A percentile compares a stretch with the other conserved stretches of the same genome.
phyloP scores from a whole-genome alignment of 2,329 filamentous ascomycete species.

The Pyrenochaeta sp. region DNA sequence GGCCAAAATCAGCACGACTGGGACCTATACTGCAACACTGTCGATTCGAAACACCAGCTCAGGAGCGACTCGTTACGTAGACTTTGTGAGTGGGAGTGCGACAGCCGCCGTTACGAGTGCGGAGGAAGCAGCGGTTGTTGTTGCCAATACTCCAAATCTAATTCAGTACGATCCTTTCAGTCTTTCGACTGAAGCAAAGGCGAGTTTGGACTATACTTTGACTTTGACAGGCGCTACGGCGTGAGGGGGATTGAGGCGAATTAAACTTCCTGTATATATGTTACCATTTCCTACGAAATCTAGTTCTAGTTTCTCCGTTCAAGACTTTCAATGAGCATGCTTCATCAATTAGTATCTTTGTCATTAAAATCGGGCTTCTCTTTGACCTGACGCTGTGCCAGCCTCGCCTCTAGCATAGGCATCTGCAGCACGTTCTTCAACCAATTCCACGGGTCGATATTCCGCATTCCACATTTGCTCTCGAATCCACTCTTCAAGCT shows the following conservation, averaged over 20 bases:
- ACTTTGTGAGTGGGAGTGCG: conserved; percentile 16
- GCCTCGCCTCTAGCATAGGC: conserved; percentile 67
- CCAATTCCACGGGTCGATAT: conserved; percentile 69
- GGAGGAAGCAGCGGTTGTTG: conserved; percentile 16
- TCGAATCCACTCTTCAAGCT: conserved; percentile 73
- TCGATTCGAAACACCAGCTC: conserved; percentile 8
- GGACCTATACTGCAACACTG: conserved; percentile 18
- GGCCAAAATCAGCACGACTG: conserved; percentile 9
- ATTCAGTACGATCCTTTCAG: conserved; percentile 19
- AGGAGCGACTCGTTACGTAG: conserved; percentile 12
- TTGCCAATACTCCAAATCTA: conserved; percentile 20
- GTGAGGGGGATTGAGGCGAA: background rate
- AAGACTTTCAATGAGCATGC: no score
- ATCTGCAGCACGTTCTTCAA: conserved; percentile 60
- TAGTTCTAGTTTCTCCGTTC: no score
- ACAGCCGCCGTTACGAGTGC: conserved; percentile 7
- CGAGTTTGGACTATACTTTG: conserved; percentile 18
- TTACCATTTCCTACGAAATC: no score
- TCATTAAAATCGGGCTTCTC: conserved; percentile 26
- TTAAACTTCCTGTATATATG: background rate
- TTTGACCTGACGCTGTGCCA: conserved; percentile 46
- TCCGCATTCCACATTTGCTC: conserved; percentile 82
- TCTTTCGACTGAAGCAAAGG: conserved; percentile 11
- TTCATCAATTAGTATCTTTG: no score
- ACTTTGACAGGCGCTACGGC: conserved; percentile 15